Base-by-base conservation (phyloP, 192 early-diverging fungal genomes). In the Physocladia obscura region DNA sequence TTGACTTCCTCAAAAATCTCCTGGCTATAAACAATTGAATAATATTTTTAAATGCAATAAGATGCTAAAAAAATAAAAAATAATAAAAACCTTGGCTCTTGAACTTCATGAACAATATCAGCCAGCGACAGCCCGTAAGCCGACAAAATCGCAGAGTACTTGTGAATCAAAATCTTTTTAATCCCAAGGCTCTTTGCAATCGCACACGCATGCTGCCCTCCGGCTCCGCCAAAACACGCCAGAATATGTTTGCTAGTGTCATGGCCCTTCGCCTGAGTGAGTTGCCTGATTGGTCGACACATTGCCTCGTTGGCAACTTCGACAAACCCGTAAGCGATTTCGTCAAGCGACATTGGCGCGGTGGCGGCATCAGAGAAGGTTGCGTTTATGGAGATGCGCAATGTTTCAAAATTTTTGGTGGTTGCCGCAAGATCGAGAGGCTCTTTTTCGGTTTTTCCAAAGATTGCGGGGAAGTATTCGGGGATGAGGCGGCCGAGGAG, bases 241-340 rank as follows among this genome's bases (percentile, higher is more conserved):
- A 48, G 38, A 17, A 57, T 77, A 37, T 35, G 26, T 44, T 88
- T 84, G 15, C 85, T 80, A 1, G 92, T 86, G 70, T 96, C 90
- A 67, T 94, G 88, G 17, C 97, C 97, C 73, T 91, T 92, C 4
- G 92, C 94, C 62, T 97, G 93, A 1, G 95, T 97, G 58, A 98
- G 77, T 8, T 91, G 88, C 19, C 95, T 84, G 57, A 98, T 97
- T 1, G 94, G 95, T 38, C 95, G 81, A 76, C 94, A 93, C 97
- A 98, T 98, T 1, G 89, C 82, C 74, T 98, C 95, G 71, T 97
- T 97, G 11, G 97, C 97, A 8, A 98, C 94, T 65, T 92, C 90
- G 61, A 97, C 81, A 70, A 96, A 98, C 22, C 97, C 97, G 75
- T 88, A 92, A 0, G 93, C 97, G 55, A 95, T 86, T 55, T 97